Base-by-base conservation (phyloP, 768 basidiomycete genomes). In the Vararia minispora region DNA sequence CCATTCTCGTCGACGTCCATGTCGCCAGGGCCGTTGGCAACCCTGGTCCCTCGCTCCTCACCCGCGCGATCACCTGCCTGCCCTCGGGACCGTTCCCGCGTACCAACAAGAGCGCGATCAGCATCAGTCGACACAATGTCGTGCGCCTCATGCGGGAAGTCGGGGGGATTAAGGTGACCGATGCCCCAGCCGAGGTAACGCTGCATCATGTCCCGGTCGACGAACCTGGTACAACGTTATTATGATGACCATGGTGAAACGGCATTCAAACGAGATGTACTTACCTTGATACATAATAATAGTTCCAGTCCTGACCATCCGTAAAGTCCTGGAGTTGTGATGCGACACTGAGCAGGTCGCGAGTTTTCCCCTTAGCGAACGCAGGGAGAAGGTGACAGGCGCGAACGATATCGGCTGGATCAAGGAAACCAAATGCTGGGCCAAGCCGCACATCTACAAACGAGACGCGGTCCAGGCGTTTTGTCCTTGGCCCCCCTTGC, bases 371-470 rank as follows among this genome's bases (percentile, higher is more conserved):
- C 20, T 32, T 0, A 3, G 18, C 20, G 33, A 67, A 71, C 0
- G 51, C 63, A 0, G 69, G 71, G 6, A 72, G 58, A 2, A 73
- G 42, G 42, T 74, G 69, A 2, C 46, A 52, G 0, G 51, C 61
- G 0, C 61, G 51, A 21, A 74, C 47, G 3, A 74, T 57, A 0
- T 51, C 44, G 0, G 41, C 39, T 0, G 71, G 72, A 44, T 73
- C 58, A 0, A 73, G 18, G 32, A 74, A 73, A 0, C 69, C 61
- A 39, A 70, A 73, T 3, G 62, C 55, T 0, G 17, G 12, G 11
- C 51, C 35, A 5, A 44, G 33, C 2, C 52, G 41, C 0, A 71
- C 43, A 45, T 52, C 40, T 1, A 71, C 42, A 44, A 69, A 74
- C 0, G 57, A 58, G 13, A 74, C 28, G 3, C 56, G 49, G 13